A percentile compares a stretch with the other conserved stretches of the same genome.
These are phyloP conservation scores for Pythium rishiriense DNA, from an alignment of 352 stramenopile genomes.

Conservation along the genomic window DNA sequence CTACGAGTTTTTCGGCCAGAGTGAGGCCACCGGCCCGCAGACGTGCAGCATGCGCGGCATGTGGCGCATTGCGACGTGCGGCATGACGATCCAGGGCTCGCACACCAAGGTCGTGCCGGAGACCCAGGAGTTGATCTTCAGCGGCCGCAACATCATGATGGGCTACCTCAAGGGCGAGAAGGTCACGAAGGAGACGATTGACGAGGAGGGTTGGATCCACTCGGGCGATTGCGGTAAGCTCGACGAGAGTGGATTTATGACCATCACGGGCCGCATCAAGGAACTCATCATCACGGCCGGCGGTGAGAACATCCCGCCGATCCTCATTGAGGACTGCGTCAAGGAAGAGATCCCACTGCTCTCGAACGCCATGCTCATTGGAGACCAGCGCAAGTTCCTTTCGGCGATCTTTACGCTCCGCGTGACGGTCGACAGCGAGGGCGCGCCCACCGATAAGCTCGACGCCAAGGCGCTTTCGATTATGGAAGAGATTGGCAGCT, in stretches of 20 bases:
- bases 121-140: conserved; percentile 77
- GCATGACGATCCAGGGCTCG: conserved; percentile 71
- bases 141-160: conserved; percentile 89
- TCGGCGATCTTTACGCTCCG: conserved; percentile 86
- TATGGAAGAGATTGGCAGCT: conserved; percentile 62
- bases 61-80: conserved; percentile 90
- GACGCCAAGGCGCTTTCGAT: conserved; percentile 66
- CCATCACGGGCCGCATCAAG: conserved; percentile 96
- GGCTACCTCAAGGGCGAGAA: conserved; percentile 84
- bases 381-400: conserved; percentile 93
- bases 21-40: conserved; percentile 87
- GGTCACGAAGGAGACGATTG: conserved; percentile 88
- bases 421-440: conserved; percentile 79
- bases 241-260: conserved; percentile 92
- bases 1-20: conserved; percentile 94
- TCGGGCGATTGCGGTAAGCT: conserved; percentile 92
- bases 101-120: conserved; percentile 55
- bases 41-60: conserved; percentile 69
- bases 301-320: conserved; percentile 94
- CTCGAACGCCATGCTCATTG: conserved; percentile 93
- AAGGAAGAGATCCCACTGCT: conserved; percentile 88
- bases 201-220: conserved; percentile 92
- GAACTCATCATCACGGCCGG: conserved; percentile 96
- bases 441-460: conserved; percentile 77
- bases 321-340: conserved; percentile 90